Conservation (phyloP, 805 yeast species). For the Candida manassasensis region DNA sequence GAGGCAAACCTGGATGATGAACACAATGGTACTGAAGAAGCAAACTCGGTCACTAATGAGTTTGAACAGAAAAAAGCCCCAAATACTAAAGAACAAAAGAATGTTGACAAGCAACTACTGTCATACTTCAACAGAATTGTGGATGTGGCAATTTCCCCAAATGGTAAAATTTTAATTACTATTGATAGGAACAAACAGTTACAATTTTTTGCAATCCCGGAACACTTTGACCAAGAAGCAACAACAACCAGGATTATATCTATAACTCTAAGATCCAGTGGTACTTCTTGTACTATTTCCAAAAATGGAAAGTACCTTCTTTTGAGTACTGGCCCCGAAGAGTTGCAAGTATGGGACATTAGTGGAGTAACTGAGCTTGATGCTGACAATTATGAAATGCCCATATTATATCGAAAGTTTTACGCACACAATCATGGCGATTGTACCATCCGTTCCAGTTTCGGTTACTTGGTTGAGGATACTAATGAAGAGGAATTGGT, state of each 20-base stretch:
- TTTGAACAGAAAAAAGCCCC: conserved; percentile 2
- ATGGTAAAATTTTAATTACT: conserved; percentile 57
- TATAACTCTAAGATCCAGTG: conserved; percentile 49
- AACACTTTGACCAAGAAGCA: conserved; percentile 26
- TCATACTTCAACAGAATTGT: conserved; percentile 48
- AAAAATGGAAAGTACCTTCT: conserved; percentile 49
- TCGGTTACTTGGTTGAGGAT: conserved; percentile 51
- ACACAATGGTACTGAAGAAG: conserved; percentile 4
- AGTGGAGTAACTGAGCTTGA: conserved; percentile 18
- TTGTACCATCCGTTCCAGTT: conserved; percentile 68
- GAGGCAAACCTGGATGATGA: conserved; percentile 10
- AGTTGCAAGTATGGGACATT: conserved; percentile 78
- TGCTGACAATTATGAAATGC: conserved; percentile 23
- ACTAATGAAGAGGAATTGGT: conserved; percentile 55
- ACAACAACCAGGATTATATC: conserved; percentile 38
- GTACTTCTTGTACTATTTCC: conserved; percentile 63
- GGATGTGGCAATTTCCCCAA: conserved; percentile 62
- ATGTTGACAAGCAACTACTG: conserved; percentile 9
- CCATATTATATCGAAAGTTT: conserved; percentile 56
- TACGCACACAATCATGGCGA: conserved; percentile 70
- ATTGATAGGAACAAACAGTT: conserved; percentile 61
- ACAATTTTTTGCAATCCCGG: conserved; percentile 53
- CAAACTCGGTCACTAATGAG: not conserved
- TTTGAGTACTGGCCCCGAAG: conserved; percentile 68
- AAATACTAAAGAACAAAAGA: conserved; percentile 6